Evolutionary conservation across 208 protist genomes (phyloP).

Genomic region (Vickermania spadyakhi): DNA sequence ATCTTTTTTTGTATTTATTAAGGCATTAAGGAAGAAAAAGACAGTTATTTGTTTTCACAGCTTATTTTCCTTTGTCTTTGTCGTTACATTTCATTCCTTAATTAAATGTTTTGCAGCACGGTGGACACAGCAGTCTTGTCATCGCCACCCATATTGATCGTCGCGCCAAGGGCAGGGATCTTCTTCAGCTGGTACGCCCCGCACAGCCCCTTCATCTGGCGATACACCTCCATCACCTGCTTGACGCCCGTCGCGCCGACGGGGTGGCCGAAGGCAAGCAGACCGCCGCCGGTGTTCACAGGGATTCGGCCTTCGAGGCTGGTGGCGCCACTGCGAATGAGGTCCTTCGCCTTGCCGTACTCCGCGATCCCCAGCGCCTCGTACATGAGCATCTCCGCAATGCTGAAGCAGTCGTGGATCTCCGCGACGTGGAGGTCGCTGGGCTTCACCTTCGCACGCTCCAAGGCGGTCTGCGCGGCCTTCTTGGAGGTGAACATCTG

Average conservation of each 20-base stretch:
- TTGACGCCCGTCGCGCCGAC: slow-evolving; percentile 88
- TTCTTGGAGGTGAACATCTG: slow-evolving; percentile 60
- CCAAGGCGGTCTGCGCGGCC: slow-evolving; percentile 69
- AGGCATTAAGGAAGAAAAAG: too few relatives aligned
- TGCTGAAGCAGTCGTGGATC: slow-evolving; percentile 92
- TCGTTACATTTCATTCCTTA: slow-evolving; percentile 6
- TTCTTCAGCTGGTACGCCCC: slow-evolving; percentile 87
- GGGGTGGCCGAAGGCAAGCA: slow-evolving; percentile 88
- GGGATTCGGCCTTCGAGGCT: slow-evolving; percentile 67
- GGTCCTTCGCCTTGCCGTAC: slow-evolving; percentile 69
- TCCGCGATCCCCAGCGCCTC: slow-evolving; percentile 87
- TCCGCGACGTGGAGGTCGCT: slow-evolving; percentile 68
- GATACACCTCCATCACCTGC: slow-evolving; percentile 88
- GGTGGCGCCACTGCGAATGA: slow-evolving; percentile 72
- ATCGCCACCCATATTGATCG: slow-evolving; percentile 90
- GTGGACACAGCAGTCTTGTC: slow-evolving; percentile 88
- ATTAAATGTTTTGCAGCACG: slow-evolving; percentile 78
- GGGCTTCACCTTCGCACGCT: slow-evolving; percentile 44
- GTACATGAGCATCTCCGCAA: slow-evolving; percentile 90
- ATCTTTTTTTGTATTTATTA: slow-evolving; percentile 13
- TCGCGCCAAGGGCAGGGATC: slow-evolving; percentile 63
- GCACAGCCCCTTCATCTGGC: slow-evolving; percentile 89
- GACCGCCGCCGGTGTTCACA: slow-evolving; percentile 89
- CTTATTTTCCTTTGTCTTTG: slow-evolving; percentile 7
- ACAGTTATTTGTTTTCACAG: not conserved